Percentiles rank a stretch among this genome's conserved stretches.
Evolutionary conservation across 2,329 filamentous ascomycete species (phyloP).

Genomic region (Diaporthe vaccinii): DNA sequence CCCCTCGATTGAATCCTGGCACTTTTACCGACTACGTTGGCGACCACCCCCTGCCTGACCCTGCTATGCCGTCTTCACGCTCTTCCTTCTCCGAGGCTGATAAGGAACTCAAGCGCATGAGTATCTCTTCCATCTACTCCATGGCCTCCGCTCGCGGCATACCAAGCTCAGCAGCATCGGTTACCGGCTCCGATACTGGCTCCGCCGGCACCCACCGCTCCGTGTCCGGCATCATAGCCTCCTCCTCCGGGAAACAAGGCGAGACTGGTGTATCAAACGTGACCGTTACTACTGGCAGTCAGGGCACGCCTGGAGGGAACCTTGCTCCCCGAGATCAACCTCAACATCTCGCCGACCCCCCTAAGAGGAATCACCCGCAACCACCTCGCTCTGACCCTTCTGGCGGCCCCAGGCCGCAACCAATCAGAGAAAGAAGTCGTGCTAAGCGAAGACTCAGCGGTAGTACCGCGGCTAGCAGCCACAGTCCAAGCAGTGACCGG

Average conservation of each 20-base stretch:
- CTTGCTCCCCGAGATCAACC: slow-evolving; percentile 60
- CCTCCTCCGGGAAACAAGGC: slow-evolving; percentile 60
- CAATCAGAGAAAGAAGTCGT: slow-evolving; percentile 69
- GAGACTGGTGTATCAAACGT: slow-evolving; percentile 66
- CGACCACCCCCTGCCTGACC: slow-evolving; percentile 60
- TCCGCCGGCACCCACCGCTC: slow-evolving; percentile 55
- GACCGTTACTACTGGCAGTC: slow-evolving; percentile 64
- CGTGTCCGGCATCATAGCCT: slow-evolving; percentile 61
- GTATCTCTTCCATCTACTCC: slow-evolving; percentile 80
- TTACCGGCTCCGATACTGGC: slow-evolving; percentile 65
- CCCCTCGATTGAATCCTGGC: slow-evolving; percentile 58
- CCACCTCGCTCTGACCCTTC: slow-evolving; percentile 47
- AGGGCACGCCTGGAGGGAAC: slow-evolving; percentile 60
- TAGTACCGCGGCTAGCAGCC: slow-evolving; percentile 85
- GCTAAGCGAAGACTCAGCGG: slow-evolving; percentile 83
- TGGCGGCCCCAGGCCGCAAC: slow-evolving; percentile 55
- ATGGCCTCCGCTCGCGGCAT: slow-evolving; percentile 71
- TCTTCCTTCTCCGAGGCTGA: slow-evolving; percentile 65
- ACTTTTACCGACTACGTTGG: slow-evolving; percentile 48
- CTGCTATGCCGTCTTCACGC: slow-evolving; percentile 57
- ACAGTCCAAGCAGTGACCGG: slow-evolving; percentile 82
- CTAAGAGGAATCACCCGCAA: slow-evolving; percentile 56
- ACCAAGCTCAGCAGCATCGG: slow-evolving; percentile 65
- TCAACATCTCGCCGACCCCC: slow-evolving; percentile 60
- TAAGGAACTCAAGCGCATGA: slow-evolving; percentile 74